Evolutionary conservation across 2,329 filamentous ascomycete species (phyloP).

Genomic region (Fusarium palustre): DNA sequence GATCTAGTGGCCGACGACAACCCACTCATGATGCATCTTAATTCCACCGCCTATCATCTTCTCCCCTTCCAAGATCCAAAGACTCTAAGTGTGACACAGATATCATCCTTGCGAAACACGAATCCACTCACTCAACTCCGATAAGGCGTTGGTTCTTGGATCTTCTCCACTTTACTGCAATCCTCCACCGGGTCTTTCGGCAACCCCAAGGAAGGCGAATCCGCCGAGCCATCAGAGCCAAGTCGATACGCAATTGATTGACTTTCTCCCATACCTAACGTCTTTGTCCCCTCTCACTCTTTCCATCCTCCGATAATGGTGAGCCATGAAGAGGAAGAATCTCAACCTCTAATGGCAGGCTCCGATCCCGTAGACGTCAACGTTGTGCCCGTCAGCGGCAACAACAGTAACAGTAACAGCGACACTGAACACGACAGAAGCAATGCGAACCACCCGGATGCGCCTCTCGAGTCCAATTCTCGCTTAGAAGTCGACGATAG

Average conservation of each 20-base stretch:
- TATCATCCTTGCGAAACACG: constrained; percentile 23
- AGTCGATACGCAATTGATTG: constrained; percentile 20
- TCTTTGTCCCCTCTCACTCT: neutral
- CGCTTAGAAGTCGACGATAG: constrained; percentile 60
- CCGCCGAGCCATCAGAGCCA: constrained; percentile 25
- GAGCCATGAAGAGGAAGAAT: constrained; percentile 51
- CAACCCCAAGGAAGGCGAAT: constrained; percentile 23
- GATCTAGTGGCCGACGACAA: constrained; percentile 17
- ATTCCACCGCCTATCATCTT: neutral
- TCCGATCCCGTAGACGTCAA: constrained; percentile 46
- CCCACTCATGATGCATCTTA: neutral
- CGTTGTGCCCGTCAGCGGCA: constrained; percentile 42
- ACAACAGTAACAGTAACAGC: constrained; percentile 10
- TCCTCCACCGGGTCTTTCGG: constrained; percentile 29
- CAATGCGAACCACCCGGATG: constrained; percentile 54
- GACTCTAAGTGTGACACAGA: constrained; percentile 17
- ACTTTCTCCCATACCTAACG: neutral
- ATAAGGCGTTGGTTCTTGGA: constrained; percentile 9
- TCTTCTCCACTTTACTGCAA: constrained; percentile 29
- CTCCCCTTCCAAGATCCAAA: neutral
- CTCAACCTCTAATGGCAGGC: constrained; percentile 55
- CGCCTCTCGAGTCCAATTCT: constrained; percentile 54
- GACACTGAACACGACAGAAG: constrained; percentile 19
- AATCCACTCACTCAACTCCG: neutral
- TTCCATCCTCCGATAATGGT: constrained; percentile 46